A percentile compares a stretch with the other conserved stretches of the same genome.
Conservation (phyloP, 2,329 filamentous ascomycete species). For the Trichoderma aggressivum region DNA sequence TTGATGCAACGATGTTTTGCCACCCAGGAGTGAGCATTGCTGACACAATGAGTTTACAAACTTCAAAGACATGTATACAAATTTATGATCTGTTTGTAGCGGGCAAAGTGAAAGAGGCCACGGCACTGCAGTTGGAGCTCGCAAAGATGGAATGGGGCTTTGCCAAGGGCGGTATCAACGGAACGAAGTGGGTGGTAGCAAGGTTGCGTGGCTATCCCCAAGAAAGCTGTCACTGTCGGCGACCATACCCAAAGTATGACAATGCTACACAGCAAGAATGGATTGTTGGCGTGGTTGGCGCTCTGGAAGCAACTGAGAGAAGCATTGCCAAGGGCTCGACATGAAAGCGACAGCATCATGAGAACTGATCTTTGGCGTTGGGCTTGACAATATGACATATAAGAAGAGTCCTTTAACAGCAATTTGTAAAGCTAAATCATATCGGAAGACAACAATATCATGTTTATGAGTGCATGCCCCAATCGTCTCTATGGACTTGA, state of each 20-base stretch:
- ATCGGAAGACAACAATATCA: background rate
- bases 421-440: background rate
- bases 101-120: conserved; percentile 47
- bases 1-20: no score
- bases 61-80: conserved; percentile 42
- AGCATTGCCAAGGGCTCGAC: conserved; percentile 16
- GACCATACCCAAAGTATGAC: conserved; percentile 51
- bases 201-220: conserved; percentile 51
- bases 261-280: conserved; percentile 32
- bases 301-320: conserved; percentile 24
- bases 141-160: conserved; percentile 55
- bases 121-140: conserved; percentile 48
- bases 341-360: background rate
- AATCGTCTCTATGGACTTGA: no score
- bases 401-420: background rate
- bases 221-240: conserved; percentile 49
- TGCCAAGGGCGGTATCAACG: conserved; percentile 57
- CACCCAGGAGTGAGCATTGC: background rate
- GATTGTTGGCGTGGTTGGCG: conserved; percentile 23
- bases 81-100: conserved; percentile 47
- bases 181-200: conserved; percentile 58
- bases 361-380: background rate
- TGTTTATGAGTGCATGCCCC: background rate
- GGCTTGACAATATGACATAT: background rate
- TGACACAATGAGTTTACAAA: background rate